Evolutionary conservation across 345 rosid species (phyloP).

Genomic region (Brassica cretica): DNA sequence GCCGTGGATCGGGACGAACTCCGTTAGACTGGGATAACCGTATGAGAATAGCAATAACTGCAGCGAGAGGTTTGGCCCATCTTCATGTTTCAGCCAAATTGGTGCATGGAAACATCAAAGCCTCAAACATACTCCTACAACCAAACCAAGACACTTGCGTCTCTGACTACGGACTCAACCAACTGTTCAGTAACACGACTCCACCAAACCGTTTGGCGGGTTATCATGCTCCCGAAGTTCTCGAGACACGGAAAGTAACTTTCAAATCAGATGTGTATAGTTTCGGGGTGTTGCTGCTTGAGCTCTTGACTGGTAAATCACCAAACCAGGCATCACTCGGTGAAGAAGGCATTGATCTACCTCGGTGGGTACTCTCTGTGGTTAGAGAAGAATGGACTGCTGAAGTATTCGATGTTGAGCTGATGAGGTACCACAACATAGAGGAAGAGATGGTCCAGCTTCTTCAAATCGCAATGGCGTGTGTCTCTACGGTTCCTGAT

Average conservation of each 20-base stretch:
- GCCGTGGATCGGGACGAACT: slow-evolving; percentile 87
- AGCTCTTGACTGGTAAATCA: slow-evolving; percentile 84
- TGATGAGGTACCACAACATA: slow-evolving; percentile 85
- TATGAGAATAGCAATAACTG: slow-evolving; percentile 67
- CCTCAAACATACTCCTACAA: slow-evolving; percentile 82
- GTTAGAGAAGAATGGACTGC: slow-evolving; percentile 99
- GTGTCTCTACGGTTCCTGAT: slow-evolving; percentile 86
- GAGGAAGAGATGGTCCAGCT: slow-evolving; percentile 99
- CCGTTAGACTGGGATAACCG: slow-evolving; percentile 94
- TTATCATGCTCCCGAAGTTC: slow-evolving; percentile 88
- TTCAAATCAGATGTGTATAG: slow-evolving; percentile 94
- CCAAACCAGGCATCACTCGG: slow-evolving; percentile 96
- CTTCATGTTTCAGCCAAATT: slow-evolving; percentile 70
- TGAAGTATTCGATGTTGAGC: slow-evolving; percentile 89
- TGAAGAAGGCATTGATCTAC: slow-evolving; percentile 94
- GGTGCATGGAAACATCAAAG: slow-evolving; percentile 88
- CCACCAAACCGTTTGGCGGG: slow-evolving; percentile 82
- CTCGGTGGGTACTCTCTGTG: slow-evolving; percentile 96
- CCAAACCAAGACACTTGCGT: slow-evolving; percentile 65
- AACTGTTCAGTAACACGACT: slow-evolving; percentile 57
- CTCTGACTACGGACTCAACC: slow-evolving; percentile 86
- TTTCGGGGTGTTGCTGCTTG: slow-evolving; percentile 84
- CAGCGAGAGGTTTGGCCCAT: slow-evolving; percentile 75
- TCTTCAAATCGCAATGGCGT: slow-evolving; percentile 91
- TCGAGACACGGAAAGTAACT: slow-evolving; percentile 72